Evolutionary conservation across 495 filamentous ascomycete genomes (phyloP).

Genomic region (Achaetomiella virescens): DNA sequence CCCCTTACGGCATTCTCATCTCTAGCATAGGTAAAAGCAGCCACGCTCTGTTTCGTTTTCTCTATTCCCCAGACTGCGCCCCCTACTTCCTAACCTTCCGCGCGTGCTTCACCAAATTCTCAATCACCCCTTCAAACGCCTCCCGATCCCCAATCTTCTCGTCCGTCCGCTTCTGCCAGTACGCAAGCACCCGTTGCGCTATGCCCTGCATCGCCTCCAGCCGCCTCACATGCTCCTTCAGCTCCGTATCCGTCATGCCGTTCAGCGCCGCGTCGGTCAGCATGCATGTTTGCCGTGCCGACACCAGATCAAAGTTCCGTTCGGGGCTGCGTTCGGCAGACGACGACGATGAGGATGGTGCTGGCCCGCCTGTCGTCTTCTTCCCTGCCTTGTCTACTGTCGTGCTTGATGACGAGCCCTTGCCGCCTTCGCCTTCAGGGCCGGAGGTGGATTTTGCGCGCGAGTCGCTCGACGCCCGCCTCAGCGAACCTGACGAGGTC

Average conservation of each 20-base stretch:
- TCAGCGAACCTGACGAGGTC: conserved; percentile 46
- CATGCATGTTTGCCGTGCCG: conserved; percentile 68
- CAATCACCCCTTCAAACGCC: conserved; percentile 95
- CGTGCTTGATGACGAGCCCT: conserved; percentile 47
- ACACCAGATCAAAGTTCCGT: conserved; percentile 72
- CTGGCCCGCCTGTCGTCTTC: no score
- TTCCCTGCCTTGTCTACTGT: conserved; percentile 19
- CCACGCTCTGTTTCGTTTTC: not conserved
- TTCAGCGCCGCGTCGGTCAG: conserved; percentile 76
- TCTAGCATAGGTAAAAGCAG: no score
- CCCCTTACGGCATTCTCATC: not conserved
- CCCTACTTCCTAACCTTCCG: conserved; percentile 69
- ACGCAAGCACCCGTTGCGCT: conserved; percentile 74
- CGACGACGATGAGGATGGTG: no score
- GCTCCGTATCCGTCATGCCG: conserved; percentile 69
- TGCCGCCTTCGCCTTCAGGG: conserved; percentile 48
- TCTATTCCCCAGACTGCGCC: not conserved
- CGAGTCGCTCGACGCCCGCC: conserved; percentile 40
- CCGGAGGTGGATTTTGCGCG: conserved; percentile 16
- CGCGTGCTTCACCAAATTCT: conserved; percentile 94
- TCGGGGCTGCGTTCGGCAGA: conserved; percentile 41
- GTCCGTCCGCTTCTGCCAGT: conserved; percentile 82
- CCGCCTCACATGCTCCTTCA: conserved; percentile 64
- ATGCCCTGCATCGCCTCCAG: conserved; percentile 60
- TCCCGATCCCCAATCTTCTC: conserved; percentile 84